phyloP scores from a whole-genome alignment of 208 protist genomes.

The Leishmania major region DNA sequence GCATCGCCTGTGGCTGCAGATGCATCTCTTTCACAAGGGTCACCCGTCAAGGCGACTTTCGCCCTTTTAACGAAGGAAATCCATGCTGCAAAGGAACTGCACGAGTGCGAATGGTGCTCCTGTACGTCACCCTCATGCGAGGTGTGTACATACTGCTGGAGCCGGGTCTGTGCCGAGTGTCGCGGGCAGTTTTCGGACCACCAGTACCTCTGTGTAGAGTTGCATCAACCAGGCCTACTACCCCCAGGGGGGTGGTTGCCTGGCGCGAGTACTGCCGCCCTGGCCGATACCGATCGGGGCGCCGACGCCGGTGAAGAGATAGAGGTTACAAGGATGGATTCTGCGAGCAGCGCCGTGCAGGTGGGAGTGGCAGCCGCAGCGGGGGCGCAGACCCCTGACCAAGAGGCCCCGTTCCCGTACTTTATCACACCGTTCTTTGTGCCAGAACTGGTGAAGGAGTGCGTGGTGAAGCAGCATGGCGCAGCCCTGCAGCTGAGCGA shows the following conservation, averaged over 20 bases:
- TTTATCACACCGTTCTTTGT: constrained; percentile 28
- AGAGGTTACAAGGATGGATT: background rate
- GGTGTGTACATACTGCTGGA: constrained; percentile 48
- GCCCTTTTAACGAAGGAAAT: constrained; percentile 11
- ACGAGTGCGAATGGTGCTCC: constrained; percentile 60
- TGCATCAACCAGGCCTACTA: constrained; percentile 8
- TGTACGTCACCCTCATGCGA: constrained; percentile 23
- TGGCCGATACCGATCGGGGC: background rate
- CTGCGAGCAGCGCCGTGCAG: background rate
- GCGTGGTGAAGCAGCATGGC: constrained; percentile 19
- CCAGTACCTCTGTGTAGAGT: constrained; percentile 40
- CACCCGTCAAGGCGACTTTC: background rate
- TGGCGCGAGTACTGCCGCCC: background rate
- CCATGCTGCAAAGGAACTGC: constrained; percentile 19
- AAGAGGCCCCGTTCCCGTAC: constrained; percentile 30
- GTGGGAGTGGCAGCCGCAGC: background rate
- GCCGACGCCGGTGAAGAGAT: background rate
- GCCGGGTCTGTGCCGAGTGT: constrained; percentile 43
- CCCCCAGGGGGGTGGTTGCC: constrained; percentile 9
- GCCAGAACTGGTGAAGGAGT: constrained; percentile 24
- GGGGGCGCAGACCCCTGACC: background rate
- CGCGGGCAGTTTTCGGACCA: constrained; percentile 50
- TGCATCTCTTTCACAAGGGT: background rate
- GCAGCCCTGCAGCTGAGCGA: constrained; percentile 22
- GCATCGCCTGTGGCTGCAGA: background rate